Conservation (phyloP, 345 rosid genomes). For the Nephelium lappaceum region DNA sequence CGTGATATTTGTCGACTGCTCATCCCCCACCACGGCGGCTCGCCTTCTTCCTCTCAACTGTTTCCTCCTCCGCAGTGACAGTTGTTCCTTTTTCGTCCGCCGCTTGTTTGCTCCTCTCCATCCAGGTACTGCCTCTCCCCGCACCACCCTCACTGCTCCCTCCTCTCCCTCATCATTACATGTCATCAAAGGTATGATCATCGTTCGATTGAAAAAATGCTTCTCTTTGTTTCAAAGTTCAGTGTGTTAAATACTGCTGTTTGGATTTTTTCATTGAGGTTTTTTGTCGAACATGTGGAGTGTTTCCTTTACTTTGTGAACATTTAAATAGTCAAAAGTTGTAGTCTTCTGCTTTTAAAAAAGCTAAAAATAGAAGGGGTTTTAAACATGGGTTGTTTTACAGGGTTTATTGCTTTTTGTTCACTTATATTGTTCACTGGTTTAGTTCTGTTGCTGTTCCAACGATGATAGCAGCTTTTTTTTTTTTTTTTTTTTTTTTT, state of each 20-base stretch:
- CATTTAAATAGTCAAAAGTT: background rate
- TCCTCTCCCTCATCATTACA: conserved; percentile 32
- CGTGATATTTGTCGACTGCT: conserved; percentile 43
- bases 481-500: too few relatives aligned
- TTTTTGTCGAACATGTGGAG: conserved; percentile 18
- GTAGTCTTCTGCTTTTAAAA: background rate
- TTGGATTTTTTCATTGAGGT: background rate
- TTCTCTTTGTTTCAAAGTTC: background rate
- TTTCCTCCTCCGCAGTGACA: conserved; percentile 2
- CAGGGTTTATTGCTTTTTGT: conserved; percentile 31
- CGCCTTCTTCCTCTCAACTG: conserved; percentile 43
- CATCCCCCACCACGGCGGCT: conserved; percentile 43
- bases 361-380: conserved; percentile 35
- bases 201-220: background rate
- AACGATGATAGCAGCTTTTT: too few relatives aligned
- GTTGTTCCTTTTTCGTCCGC: conserved; percentile 22
- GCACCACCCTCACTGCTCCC: conserved; percentile 26
- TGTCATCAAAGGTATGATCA: conserved; percentile 29
- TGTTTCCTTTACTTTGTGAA: background rate
- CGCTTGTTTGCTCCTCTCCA: conserved; percentile 18
- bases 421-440: background rate
- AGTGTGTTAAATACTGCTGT: background rate
- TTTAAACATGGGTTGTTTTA: conserved; percentile 34
- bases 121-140: conserved; percentile 8
- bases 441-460: too few relatives aligned